phyloP scores from a whole-genome alignment of 371 early-diverging fungal species.

The Mortierella sp. region DNA sequence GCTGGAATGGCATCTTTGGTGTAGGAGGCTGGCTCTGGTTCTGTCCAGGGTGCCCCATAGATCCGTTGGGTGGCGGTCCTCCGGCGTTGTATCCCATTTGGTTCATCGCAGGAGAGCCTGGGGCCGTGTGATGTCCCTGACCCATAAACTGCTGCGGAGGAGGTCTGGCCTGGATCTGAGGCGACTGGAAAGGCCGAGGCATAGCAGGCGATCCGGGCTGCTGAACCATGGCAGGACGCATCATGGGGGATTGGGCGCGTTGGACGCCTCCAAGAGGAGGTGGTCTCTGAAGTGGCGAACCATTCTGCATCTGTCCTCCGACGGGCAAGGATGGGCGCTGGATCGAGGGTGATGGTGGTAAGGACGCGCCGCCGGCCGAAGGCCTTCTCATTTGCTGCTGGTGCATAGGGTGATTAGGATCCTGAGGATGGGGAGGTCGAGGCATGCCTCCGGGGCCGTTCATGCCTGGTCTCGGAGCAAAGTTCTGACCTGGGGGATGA shows the following conservation, averaged over 20 bases:
- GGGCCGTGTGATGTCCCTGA: slow-evolving; percentile 34
- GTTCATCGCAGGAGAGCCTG: slow-evolving; percentile 47
- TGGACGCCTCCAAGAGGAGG: slow-evolving; percentile 43
- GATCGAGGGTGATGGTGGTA: slow-evolving; percentile 39
- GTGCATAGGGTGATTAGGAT: slow-evolving; percentile 28
- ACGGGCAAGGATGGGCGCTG: slow-evolving; percentile 46
- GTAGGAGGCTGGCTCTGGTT: slow-evolving; percentile 48
- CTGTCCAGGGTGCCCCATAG: slow-evolving; percentile 18
- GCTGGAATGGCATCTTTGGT: slow-evolving; percentile 37
- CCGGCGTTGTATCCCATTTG: slow-evolving; percentile 52
- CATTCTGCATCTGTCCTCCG: slow-evolving; percentile 15
- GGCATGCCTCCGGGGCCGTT: slow-evolving; percentile 21
- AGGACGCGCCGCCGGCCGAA: slow-evolving; percentile 30
- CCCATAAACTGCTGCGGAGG: slow-evolving; percentile 34
- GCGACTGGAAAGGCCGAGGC: slow-evolving; percentile 49
- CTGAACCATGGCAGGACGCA: slow-evolving; percentile 45
- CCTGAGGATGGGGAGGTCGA: slow-evolving; percentile 33
- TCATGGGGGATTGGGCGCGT: slow-evolving; percentile 48
- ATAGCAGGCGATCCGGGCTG: slow-evolving; percentile 53
- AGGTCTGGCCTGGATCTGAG: slow-evolving; percentile 45
- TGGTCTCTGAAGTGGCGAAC: slow-evolving; percentile 18
- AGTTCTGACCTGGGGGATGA: slow-evolving; percentile 17
- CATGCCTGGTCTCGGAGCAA: slow-evolving; percentile 7
- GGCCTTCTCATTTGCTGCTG: slow-evolving; percentile 36
- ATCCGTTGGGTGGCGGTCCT: slow-evolving; percentile 28